Evolutionary conservation across 345 rosid species (phyloP).

Genomic region (Hibiscus tridactylites): DNA sequence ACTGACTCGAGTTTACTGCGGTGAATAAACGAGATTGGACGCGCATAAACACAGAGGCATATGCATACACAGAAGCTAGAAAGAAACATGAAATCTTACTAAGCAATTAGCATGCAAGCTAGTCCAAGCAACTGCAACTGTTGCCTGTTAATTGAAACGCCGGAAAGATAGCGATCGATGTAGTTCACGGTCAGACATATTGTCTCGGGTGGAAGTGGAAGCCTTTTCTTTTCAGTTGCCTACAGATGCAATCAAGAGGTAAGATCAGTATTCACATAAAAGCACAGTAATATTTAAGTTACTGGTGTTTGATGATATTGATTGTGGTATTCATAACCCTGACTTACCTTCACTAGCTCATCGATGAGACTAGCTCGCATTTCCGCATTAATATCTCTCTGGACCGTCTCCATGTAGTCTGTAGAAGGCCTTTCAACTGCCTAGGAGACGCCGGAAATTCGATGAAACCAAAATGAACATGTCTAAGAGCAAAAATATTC

Average conservation of each 20-base stretch:
- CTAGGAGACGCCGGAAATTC: conserved; percentile 6
- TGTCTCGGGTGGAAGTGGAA: conserved; percentile 53
- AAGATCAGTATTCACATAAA: not conserved
- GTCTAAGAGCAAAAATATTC: not conserved
- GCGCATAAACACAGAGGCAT: no score
- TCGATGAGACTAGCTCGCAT: conserved; percentile 39
- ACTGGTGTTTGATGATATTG: conserved; percentile 4
- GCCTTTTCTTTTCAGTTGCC: conserved; percentile 90
- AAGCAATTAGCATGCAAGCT: conserved; percentile 84
- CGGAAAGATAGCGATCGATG: conserved; percentile 77
- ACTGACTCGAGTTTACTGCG: not conserved
- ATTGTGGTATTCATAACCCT: not conserved
- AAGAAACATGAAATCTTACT: conserved; percentile 38
- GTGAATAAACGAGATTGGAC: no score
- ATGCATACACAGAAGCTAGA: not conserved
- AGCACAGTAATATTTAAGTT: not conserved
- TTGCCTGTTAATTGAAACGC: conserved; percentile 57
- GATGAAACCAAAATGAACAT: not conserved
- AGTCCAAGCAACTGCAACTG: conserved; percentile 80
- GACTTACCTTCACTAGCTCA: conserved; percentile 43
- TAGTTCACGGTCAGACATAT: conserved; percentile 68
- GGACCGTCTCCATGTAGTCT: conserved; percentile 38
- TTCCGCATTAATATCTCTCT: conserved; percentile 27
- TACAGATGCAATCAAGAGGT: conserved; percentile 24
- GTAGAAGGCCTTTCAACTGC: conserved; percentile 27